Conservation (phyloP, 2,329 filamentous ascomycete genomes). For the Hypoxylon sp. region DNA sequence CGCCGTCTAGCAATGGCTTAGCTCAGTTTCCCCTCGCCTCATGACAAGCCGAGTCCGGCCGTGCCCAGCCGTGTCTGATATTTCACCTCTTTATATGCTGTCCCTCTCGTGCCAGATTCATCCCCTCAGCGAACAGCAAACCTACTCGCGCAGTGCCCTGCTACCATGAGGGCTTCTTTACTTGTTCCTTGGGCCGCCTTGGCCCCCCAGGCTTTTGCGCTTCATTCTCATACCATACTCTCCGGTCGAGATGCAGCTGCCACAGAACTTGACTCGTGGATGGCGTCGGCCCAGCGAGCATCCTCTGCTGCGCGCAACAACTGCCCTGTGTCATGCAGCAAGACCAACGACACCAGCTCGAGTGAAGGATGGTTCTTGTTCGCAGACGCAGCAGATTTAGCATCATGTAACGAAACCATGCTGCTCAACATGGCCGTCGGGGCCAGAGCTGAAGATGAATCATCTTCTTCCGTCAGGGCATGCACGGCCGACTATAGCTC, state of each 20-base stretch:
- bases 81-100: background rate
- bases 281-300: background rate
- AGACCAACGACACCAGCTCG: background rate
- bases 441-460: background rate
- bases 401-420: background rate
- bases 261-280: background rate
- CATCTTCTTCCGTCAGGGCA: background rate
- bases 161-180: background rate
- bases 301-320: background rate
- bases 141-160: background rate
- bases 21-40: background rate
- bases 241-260: background rate
- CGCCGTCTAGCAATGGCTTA: background rate
- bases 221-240: background rate
- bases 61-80: no score
- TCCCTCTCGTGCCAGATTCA: background rate
- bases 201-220: background rate
- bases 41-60: no score
- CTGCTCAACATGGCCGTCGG: background rate
- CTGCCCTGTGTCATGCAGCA: background rate
- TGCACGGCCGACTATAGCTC: background rate
- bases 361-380: background rate
- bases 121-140: background rate
- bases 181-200: background rate
- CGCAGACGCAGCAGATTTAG: background rate